Conservation (phyloP, 345 rosid genomes). For the Salix caprea region DNA sequence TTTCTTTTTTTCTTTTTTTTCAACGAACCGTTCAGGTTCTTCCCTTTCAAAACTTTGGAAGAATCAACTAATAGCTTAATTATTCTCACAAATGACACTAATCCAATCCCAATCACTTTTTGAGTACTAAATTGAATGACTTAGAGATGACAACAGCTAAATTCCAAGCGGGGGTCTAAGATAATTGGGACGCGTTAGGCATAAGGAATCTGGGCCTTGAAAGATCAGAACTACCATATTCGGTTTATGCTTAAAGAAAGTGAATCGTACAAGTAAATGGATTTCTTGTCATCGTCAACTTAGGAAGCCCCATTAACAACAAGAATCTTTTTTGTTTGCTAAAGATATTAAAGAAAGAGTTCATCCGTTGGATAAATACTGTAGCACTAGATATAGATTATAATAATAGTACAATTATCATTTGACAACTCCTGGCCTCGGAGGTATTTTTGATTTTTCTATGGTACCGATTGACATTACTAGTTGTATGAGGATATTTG, state of each 20-base stretch:
- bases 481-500: too few relatives aligned
- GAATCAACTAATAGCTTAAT: constrained; percentile 13
- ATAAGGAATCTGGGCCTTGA: constrained; percentile 18
- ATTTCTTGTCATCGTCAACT: constrained; percentile 31
- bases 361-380: too few relatives aligned
- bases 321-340: constrained; percentile 5
- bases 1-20: not conserved
- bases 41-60: constrained; percentile 4
- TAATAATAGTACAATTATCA: too few relatives aligned
- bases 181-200: constrained; percentile 3
- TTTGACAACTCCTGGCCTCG: too few relatives aligned
- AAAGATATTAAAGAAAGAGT: not conserved
- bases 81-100: not conserved
- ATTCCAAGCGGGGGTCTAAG: not conserved
- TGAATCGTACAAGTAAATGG: constrained; percentile 2
- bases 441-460: too few relatives aligned
- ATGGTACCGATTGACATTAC: too few relatives aligned
- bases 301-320: constrained; percentile 19
- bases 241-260: not conserved
- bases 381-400: too few relatives aligned
- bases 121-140: not conserved
- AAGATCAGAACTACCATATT: constrained; percentile 8
- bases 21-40: constrained; percentile 13
- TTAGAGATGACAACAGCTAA: not conserved
- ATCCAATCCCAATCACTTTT: not conserved